Percentiles rank a stretch among this genome's conserved stretches.
These are phyloP conservation scores for Penicillium sp. DNA, from an alignment of 2,329 filamentous ascomycete genomes.

Conservation along the genomic window DNA sequence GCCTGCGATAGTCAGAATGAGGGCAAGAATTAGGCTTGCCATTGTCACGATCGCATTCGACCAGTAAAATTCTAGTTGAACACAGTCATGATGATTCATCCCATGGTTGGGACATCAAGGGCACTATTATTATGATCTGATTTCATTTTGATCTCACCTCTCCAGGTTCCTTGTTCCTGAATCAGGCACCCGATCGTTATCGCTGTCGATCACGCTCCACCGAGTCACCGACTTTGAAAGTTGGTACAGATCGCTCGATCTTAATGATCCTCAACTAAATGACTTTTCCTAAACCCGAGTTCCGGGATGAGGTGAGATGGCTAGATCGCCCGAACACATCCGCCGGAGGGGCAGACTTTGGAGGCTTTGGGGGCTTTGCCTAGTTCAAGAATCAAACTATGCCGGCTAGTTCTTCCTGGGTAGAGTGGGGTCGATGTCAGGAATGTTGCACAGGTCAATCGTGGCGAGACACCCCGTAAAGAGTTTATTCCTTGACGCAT, in stretches of 20 bases:
- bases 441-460: constrained; percentile 17
- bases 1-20: not conserved
- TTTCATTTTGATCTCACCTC: not conserved
- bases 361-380: not conserved
- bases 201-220: not conserved
- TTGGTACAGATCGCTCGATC: not conserved
- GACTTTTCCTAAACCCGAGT: not conserved
- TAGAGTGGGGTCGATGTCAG: constrained; percentile 1
- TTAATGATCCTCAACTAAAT: not conserved
- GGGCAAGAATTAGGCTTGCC: not conserved
- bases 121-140: not conserved
- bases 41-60: not conserved
- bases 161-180: not conserved
- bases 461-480: not conserved
- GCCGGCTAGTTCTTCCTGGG: not conserved
- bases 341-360: not conserved
- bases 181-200: not conserved
- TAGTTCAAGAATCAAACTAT: not conserved
- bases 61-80: not conserved
- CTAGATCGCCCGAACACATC: not conserved
- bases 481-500: not conserved
- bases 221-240: not conserved
- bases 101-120: not conserved
- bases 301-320: not conserved
- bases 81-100: not conserved